phyloP scores from a whole-genome alignment of 345 rosid genomes.

The Geranium rotundifolium region DNA sequence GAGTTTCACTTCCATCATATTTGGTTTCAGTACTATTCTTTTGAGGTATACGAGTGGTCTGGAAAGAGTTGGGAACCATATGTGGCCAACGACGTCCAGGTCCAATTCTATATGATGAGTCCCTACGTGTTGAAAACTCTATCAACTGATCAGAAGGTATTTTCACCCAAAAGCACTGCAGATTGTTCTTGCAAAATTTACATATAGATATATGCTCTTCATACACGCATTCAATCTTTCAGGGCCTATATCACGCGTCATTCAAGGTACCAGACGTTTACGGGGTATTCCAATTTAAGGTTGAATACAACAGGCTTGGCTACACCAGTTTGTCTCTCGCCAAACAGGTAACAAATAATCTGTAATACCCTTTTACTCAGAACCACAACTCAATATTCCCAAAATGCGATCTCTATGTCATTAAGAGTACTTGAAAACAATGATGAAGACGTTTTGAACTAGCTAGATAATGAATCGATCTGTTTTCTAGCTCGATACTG shows the following conservation, averaged over 20 bases:
- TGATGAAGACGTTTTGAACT: too few relatives aligned
- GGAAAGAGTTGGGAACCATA: slow-evolving; percentile 68
- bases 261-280: slow-evolving; percentile 74
- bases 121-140: slow-evolving; percentile 68
- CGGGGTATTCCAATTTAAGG: slow-evolving; percentile 75
- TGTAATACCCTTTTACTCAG: neutral
- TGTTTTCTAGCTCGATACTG: too few relatives aligned
- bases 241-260: slow-evolving; percentile 53
- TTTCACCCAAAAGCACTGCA: neutral
- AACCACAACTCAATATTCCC: too few relatives aligned
- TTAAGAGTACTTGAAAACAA: too few relatives aligned
- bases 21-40: slow-evolving; percentile 37
- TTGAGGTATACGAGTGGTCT: slow-evolving; percentile 68
- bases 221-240: slow-evolving; percentile 9
- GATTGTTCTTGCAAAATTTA: neutral
- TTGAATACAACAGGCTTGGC: slow-evolving; percentile 65
- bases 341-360: slow-evolving; percentile 36
- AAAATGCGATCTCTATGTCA: too few relatives aligned
- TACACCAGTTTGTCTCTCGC: slow-evolving; percentile 53
- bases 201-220: neutral
- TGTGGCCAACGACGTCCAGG: slow-evolving; percentile 58
- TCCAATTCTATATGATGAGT: slow-evolving; percentile 83
- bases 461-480: too few relatives aligned
- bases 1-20: neutral
- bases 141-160: slow-evolving; percentile 43